These are phyloP conservation scores for Athelia sp. DNA, from an alignment of 1,284 basidiomycete genomes.

Conservation along the genomic window DNA sequence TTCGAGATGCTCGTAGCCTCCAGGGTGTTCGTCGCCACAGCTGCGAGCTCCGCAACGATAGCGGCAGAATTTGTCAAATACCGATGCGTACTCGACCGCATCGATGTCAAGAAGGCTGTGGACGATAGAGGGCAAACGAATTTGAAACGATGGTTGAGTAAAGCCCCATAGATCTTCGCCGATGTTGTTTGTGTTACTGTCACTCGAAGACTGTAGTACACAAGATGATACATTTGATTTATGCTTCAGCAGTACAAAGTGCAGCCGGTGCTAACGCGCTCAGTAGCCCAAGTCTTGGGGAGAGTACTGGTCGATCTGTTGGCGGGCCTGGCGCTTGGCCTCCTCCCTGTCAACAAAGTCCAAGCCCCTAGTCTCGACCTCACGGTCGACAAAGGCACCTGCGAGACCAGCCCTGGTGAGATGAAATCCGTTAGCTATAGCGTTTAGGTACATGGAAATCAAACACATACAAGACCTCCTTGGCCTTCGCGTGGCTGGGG, in stretches of 20 bases:
- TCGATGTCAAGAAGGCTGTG: slow-evolving; percentile 60
- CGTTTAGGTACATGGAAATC: slow-evolving; percentile 4
- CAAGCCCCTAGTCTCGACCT: slow-evolving; percentile 41
- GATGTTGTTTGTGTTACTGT: too few relatives aligned
- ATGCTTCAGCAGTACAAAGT: too few relatives aligned
- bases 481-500: slow-evolving; percentile 37
- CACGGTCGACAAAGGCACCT: slow-evolving; percentile 39
- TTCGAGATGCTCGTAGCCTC: slow-evolving; percentile 60
- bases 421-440: slow-evolving; percentile 1
- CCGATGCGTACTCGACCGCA: slow-evolving; percentile 51
- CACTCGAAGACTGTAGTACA: too few relatives aligned
- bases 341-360: slow-evolving; percentile 37
- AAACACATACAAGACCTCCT: slow-evolving; percentile 30
- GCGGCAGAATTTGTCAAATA: slow-evolving; percentile 65
- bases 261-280: too few relatives aligned
- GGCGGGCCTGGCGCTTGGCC: slow-evolving; percentile 36
- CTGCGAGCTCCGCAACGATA: slow-evolving; percentile 38
- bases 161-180: slow-evolving; percentile 28
- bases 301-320: slow-evolving; percentile 5
- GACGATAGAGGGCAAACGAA: slow-evolving; percentile 63
- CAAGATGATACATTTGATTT: too few relatives aligned
- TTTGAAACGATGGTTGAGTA: slow-evolving; percentile 72
- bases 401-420: slow-evolving; percentile 32
- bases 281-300: background rate
- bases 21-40: slow-evolving; percentile 46